Evolutionary conservation across 1,284 basidiomycete genomes (phyloP).

Genomic region (Apiotrichum brassicae): DNA sequence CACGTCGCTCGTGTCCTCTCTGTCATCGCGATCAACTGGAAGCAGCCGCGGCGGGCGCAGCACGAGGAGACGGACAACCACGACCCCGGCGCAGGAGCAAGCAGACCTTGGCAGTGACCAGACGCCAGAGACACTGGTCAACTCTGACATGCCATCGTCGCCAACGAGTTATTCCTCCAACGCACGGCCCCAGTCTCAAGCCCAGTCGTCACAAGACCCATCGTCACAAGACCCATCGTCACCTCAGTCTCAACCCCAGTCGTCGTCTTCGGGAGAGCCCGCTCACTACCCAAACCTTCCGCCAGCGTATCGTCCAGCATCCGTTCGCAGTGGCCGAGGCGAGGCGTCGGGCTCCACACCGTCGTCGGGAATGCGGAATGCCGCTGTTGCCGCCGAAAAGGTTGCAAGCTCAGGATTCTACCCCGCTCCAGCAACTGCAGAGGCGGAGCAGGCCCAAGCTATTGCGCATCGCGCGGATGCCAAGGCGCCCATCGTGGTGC

Average conservation of each 20-base stretch:
- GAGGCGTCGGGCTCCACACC: conserved; percentile 7
- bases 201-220: not conserved
- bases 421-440: conserved; percentile 43
- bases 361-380: conserved; percentile 1
- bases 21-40: too few species aligned
- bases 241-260: not conserved
- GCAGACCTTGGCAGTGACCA: not conserved
- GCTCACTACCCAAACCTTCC: conserved; percentile 26
- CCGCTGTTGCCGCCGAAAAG: conserved; percentile 29
- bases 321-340: conserved; percentile 16
- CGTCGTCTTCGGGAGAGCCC: not conserved
- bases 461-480: conserved; percentile 37
- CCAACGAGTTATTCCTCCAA: conserved; percentile 1
- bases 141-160: not conserved
- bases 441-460: conserved; percentile 39
- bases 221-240: not conserved
- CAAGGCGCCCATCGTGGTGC: conserved; percentile 21
- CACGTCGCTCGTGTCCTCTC: not conserved
- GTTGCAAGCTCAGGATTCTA: conserved; percentile 40
- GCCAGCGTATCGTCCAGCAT: conserved; percentile 43
- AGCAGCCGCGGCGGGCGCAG: too few species aligned
- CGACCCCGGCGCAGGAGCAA: not conserved
- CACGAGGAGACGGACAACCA: not conserved
- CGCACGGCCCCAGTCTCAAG: not conserved
- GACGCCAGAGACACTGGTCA: not conserved